Conservation (phyloP, 139 green algal genomes). For the Ettlia oleoabundans region DNA sequence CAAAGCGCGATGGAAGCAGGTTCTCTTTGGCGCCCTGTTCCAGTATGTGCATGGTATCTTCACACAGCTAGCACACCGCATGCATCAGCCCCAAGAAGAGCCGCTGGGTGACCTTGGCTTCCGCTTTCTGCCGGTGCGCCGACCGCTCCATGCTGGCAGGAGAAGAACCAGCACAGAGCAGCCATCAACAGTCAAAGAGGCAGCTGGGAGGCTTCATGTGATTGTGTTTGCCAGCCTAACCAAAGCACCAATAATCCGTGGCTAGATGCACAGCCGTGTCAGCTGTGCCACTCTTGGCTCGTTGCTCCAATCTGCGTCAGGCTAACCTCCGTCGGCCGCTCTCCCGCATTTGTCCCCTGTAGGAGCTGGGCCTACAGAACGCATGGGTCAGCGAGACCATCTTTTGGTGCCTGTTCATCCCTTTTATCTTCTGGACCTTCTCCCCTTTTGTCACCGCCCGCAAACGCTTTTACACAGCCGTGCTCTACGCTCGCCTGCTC, state of each 20-base stretch:
- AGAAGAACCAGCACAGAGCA: no score
- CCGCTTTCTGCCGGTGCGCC: slow-evolving; percentile 68
- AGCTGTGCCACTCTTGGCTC: no score
- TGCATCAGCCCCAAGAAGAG: slow-evolving; percentile 73
- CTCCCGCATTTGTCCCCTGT: not conserved
- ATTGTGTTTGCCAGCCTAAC: no score
- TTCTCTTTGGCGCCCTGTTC: slow-evolving; percentile 79
- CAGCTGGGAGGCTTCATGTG: no score
- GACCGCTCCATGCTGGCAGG: no score
- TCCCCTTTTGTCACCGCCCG: slow-evolving; percentile 80
- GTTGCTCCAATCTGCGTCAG: not conserved
- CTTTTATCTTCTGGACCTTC: slow-evolving; percentile 87
- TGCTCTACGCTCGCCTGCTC: slow-evolving; percentile 82
- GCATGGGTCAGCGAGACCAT: slow-evolving; percentile 87
- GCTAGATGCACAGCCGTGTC: no score
- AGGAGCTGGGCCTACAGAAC: slow-evolving; percentile 78
- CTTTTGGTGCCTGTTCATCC: slow-evolving; percentile 76
- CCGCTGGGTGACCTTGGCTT: slow-evolving; percentile 85
- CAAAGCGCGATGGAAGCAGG: slow-evolving; percentile 72
- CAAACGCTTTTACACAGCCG: slow-evolving; percentile 91
- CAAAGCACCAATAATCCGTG: no score
- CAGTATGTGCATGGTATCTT: slow-evolving; percentile 93
- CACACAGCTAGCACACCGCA: slow-evolving; percentile 84
- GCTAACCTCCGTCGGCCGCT: not conserved
- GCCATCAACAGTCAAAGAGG: no score